These are phyloP conservation scores for Schizophyllum amplum DNA, from an alignment of 1,284 basidiomycete species.

Conservation along the genomic window DNA sequence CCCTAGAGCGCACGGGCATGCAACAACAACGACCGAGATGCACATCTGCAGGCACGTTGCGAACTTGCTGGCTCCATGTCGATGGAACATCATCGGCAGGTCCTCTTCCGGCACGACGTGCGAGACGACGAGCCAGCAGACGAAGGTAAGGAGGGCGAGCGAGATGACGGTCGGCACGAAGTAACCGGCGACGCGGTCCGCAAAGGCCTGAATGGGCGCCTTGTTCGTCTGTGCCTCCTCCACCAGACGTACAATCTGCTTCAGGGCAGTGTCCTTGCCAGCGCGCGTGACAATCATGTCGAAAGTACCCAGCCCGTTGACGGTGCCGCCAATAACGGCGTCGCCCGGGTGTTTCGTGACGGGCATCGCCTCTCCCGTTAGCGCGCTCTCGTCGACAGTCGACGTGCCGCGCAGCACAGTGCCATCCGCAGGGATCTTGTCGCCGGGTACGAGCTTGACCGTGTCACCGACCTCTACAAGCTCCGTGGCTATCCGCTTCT, in stretches of 20 bases:
- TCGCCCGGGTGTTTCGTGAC: constrained; percentile 81
- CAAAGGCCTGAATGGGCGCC: constrained; percentile 96
- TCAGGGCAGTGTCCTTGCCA: constrained; percentile 91
- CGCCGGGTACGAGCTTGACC: constrained; percentile 93
- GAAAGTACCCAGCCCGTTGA: constrained; percentile 94
- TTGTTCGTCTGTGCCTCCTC: constrained; percentile 98
- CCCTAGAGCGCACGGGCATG: constrained; percentile 96
- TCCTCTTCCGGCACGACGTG: constrained; percentile 47
- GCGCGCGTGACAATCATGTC: constrained; percentile 94
- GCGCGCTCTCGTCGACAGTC: constrained; percentile 91
- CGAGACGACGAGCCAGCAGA: constrained; percentile 79
- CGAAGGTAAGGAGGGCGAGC: constrained; percentile 78
- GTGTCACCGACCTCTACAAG: constrained; percentile 92
- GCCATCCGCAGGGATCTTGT: constrained; percentile 95
- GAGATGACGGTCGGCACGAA: constrained; percentile 92
- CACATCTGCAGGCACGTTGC: constrained; percentile 95
- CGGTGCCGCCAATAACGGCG: constrained; percentile 89
- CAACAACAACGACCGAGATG: constrained; percentile 97
- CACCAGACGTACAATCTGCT: constrained; percentile 95
- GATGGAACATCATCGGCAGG: constrained; percentile 81
- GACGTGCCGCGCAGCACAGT: constrained; percentile 82
- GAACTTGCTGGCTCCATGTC: constrained; percentile 77
- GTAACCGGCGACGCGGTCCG: constrained; percentile 89
- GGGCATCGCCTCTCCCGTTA: constrained; percentile 95
- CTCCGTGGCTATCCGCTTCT: constrained; percentile 90